Conservation (phyloP, 2,329 filamentous ascomycete species). For the Lasiodiplodia sp. region DNA sequence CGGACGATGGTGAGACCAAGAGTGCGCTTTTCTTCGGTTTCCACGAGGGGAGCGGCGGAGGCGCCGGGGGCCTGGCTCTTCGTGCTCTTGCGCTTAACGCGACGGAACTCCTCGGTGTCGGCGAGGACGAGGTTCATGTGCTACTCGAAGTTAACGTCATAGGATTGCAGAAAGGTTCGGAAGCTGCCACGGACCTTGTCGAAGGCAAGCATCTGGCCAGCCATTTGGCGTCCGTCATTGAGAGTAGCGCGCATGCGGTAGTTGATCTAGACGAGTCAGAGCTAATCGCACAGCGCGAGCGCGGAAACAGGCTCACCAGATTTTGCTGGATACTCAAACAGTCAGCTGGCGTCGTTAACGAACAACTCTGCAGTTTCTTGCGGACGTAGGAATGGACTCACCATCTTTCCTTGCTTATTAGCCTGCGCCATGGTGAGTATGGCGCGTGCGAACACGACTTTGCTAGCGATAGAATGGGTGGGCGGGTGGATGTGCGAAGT, state of each 20-base stretch:
- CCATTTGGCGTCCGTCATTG: constrained; percentile 94
- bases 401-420: constrained; percentile 99
- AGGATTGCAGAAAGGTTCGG: constrained; percentile 7
- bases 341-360: constrained; percentile 55
- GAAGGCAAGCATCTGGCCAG: constrained; percentile 97
- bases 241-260: constrained; percentile 98
- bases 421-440: constrained; percentile 52
- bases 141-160: constrained; percentile 55
- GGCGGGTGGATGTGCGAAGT: background rate
- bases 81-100: constrained; percentile 82
- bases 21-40: constrained; percentile 97
- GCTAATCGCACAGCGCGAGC: constrained; percentile 32
- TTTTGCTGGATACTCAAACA: constrained; percentile 63
- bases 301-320: constrained; percentile 59
- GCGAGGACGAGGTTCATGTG: constrained; percentile 99
- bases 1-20: constrained; percentile 93
- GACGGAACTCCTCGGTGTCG: constrained; percentile 97
- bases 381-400: constrained; percentile 64
- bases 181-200: constrained; percentile 74
- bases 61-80: constrained; percentile 73
- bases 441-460: constrained; percentile 52
- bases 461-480: background rate
- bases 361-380: constrained; percentile 63
- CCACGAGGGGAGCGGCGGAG: constrained; percentile 70
- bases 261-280: constrained; percentile 76